Evolutionary conservation across 192 early-diverging fungal species (phyloP), one percentile per base, ranked within the genome.

Genomic region (Linnemannia exigua): DNA sequence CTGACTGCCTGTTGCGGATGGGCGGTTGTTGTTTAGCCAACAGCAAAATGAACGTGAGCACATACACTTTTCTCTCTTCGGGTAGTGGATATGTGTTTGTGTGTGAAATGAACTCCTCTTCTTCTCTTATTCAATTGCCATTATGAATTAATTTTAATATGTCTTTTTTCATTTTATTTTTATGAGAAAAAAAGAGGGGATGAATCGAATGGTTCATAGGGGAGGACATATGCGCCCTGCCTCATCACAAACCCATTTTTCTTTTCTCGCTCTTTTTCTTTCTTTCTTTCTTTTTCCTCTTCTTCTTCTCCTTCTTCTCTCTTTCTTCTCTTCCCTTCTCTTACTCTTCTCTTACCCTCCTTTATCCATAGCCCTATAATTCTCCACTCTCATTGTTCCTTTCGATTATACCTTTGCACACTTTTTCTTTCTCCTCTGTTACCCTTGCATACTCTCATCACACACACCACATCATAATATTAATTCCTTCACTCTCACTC

Each of bases 31-130:
- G 28, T 63, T 63, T 31, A 28, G 58, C 58, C 28, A 63, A 31
- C 58, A 3, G 58, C 58, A 63, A 63, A 63, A 63, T 63, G 28
- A 31, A 63, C 58, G 58, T 63, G 58, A 63, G 58, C 58, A 63
- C 28, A 28, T 25, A 31, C 58, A 20, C 16, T n/a, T 28, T 7
- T 22, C 9, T 25, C 2, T 25, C 25, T 63, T 63, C 58, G 58
- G 28, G 58, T 15, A 63, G n/a, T 63, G 58, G 58, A 63, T 15
- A 63, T 31, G 58, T 28, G 8, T 9, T 3, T 9, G 22, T n/a
- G n/a, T 25, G 58, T 63, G 28, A 63, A 63, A 63, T 63, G 58
- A 63, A 63, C 58, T 63, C 58, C 58, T n/a, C n/a, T n/a, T n/a
- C n/a, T n/a, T n/a, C n/a, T n/a, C n/a, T n/a, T 63, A 63, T 63